Conservation (phyloP, 257 asterid species). For the Nicotiana tabacum region DNA sequence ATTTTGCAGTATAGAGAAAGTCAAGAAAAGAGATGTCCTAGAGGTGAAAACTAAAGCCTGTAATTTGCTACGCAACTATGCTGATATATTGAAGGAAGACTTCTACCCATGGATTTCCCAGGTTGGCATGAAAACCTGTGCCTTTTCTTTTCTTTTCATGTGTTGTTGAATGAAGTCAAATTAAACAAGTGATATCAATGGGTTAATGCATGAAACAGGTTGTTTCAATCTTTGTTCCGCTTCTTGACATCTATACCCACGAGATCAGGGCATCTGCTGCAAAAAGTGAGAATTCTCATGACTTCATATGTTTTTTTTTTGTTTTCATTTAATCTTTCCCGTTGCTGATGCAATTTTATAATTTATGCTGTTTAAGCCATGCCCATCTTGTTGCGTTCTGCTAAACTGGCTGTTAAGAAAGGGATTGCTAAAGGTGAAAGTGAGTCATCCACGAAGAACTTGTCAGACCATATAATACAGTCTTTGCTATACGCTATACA, state of each 20-base stretch:
- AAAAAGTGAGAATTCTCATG: conserved; percentile 44
- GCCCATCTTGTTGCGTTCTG: no score
- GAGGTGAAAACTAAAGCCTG: conserved; percentile 97
- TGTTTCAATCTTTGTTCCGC: conserved; percentile 85
- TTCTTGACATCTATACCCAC: conserved; percentile 75
- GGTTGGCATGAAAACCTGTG: conserved; percentile 37
- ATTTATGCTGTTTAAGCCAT: no score
- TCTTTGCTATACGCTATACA: no score
- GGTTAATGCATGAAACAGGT: conserved; percentile 41
- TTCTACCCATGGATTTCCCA: conserved; percentile 97
- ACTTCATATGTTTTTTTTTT: neutral
- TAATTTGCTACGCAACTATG: conserved; percentile 83
- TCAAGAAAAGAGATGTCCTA: conserved; percentile 20
- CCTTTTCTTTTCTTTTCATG: neutral
- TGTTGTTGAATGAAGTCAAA: neutral
- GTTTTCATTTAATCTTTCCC: no score
- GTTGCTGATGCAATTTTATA: no score
- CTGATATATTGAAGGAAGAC: conserved; percentile 91
- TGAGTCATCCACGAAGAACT: no score
- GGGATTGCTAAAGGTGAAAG: no score
- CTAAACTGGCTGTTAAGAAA: no score
- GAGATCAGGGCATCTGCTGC: conserved; percentile 94
- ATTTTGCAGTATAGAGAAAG: conserved; percentile 76
- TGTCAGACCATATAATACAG: no score
- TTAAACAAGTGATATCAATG: neutral